Conservation (phyloP, 768 basidiomycete species). For the Multifurca ochricompacta region DNA sequence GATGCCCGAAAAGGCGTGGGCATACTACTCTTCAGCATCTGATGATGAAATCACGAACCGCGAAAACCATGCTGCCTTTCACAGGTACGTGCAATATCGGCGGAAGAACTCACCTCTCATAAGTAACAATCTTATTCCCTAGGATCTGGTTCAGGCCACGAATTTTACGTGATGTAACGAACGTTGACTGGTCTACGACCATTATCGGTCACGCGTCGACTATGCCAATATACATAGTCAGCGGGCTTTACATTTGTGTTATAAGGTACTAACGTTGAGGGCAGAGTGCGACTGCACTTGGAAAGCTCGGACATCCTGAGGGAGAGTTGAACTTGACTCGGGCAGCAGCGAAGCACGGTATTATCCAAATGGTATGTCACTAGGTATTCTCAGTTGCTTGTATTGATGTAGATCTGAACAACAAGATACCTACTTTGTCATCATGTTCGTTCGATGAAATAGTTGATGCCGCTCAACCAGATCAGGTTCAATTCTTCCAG, state of each 20-base stretch:
- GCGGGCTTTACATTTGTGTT: slow-evolving; percentile 10
- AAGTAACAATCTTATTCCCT: neutral
- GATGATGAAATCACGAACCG: slow-evolving; percentile 90
- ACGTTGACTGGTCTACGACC: slow-evolving; percentile 77
- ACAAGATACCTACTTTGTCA: slow-evolving; percentile 91
- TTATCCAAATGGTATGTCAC: slow-evolving; percentile 60
- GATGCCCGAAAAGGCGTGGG: slow-evolving; percentile 87
- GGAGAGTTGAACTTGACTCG: slow-evolving; percentile 88
- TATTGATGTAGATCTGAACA: neutral
- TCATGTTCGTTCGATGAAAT: slow-evolving; percentile 96
- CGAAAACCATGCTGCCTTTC: slow-evolving; percentile 88
- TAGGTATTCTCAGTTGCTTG: neutral
- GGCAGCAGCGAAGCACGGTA: slow-evolving; percentile 72
- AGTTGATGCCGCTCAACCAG: slow-evolving; percentile 73
- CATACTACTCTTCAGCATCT: slow-evolving; percentile 93
- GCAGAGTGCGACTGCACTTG: slow-evolving; percentile 76
- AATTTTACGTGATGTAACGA: slow-evolving; percentile 67
- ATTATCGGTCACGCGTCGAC: slow-evolving; percentile 69
- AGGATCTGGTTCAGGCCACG: slow-evolving; percentile 31
- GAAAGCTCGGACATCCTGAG: slow-evolving; percentile 93
- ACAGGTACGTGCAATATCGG: slow-evolving; percentile 44
- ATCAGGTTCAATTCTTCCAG: slow-evolving; percentile 82
- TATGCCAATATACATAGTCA: slow-evolving; percentile 78
- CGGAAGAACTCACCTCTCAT: neutral
- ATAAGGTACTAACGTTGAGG: neutral